Percentiles rank a stretch among this genome's conserved stretches.
Conservation (phyloP, 2,329 filamentous ascomycete genomes). For the Arthrinium phaeospermum region DNA sequence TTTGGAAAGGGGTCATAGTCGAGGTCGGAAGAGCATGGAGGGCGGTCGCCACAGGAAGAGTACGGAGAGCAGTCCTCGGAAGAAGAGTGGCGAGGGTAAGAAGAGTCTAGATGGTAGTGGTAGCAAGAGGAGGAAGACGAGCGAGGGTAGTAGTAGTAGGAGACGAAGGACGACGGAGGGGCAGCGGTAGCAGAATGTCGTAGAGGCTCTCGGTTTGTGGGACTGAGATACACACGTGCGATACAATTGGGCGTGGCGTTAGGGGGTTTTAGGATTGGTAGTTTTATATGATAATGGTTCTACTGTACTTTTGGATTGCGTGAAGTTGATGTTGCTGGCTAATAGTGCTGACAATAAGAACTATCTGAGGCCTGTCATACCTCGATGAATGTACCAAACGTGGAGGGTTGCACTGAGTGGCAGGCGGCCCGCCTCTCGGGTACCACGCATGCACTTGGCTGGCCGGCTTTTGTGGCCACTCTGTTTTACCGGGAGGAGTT, state of each 20-base stretch:
- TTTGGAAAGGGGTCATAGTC: background rate
- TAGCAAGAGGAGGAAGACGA: background rate
- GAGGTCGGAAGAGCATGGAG: background rate
- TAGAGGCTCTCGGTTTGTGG: background rate
- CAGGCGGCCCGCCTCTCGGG: background rate
- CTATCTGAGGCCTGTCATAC: no score
- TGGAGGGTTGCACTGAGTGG: no score
- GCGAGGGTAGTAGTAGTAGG: background rate
- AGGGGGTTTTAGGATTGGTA: background rate
- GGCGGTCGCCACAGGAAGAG: background rate
- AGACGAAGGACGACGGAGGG: background rate
- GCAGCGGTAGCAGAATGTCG: background rate
- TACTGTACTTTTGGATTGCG: background rate
- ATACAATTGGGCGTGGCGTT: background rate
- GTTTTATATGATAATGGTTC: constrained; percentile 8
- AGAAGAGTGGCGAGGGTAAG: background rate
- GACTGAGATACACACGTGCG: background rate
- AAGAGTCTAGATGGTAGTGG: background rate
- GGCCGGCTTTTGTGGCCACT: background rate
- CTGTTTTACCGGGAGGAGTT: background rate
- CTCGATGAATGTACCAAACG: no score
- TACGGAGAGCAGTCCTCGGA: background rate
- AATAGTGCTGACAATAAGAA: no score
- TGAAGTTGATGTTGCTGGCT: background rate
- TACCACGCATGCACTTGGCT: background rate